Evolutionary conservation across 768 basidiomycete genomes (phyloP).

Genomic region (Boletus sp.): DNA sequence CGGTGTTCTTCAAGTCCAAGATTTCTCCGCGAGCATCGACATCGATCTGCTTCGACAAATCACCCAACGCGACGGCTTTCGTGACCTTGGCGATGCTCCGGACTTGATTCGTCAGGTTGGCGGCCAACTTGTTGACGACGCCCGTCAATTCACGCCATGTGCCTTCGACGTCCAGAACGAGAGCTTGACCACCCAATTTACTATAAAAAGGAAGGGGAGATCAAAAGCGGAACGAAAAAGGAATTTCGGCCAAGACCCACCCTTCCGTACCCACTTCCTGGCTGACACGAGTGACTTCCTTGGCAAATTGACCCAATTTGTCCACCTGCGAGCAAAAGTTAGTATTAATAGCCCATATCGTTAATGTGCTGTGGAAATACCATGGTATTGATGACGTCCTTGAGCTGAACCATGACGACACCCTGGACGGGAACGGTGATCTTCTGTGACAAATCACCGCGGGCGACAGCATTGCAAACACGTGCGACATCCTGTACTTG

Average conservation of each 20-base stretch:
- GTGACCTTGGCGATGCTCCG: slow-evolving; percentile 61
- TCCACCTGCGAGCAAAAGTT: slow-evolving; percentile 45
- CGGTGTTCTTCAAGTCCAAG: slow-evolving; percentile 68
- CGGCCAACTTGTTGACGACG: slow-evolving; percentile 79
- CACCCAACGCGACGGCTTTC: slow-evolving; percentile 81
- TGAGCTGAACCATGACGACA: slow-evolving; percentile 76
- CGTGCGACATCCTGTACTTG: slow-evolving; percentile 82
- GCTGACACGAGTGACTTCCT: slow-evolving; percentile 83
- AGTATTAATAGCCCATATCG: slow-evolving; percentile 8
- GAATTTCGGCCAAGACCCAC: slow-evolving; percentile 33
- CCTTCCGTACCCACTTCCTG: slow-evolving; percentile 85
- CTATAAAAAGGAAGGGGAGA: slow-evolving; percentile 27
- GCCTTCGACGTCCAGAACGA: slow-evolving; percentile 85
- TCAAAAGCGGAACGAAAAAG: slow-evolving; percentile 18
- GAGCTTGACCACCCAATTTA: slow-evolving; percentile 83
- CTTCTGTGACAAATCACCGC: slow-evolving; percentile 74
- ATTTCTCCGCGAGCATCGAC: slow-evolving; percentile 93
- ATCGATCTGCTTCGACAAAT: slow-evolving; percentile 87
- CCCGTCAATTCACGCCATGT: slow-evolving; percentile 86
- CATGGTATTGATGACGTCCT: slow-evolving; percentile 76
- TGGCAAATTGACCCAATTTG: slow-evolving; percentile 82
- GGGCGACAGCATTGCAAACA: slow-evolving; percentile 78
- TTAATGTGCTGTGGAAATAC: slow-evolving; percentile 26
- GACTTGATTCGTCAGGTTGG: slow-evolving; percentile 66
- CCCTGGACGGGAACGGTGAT: slow-evolving; percentile 79